Evolutionary conservation across 495 filamentous ascomycete genomes (phyloP), one percentile per base, ranked within the genome.

Genomic region (Podospora anserina): DNA sequence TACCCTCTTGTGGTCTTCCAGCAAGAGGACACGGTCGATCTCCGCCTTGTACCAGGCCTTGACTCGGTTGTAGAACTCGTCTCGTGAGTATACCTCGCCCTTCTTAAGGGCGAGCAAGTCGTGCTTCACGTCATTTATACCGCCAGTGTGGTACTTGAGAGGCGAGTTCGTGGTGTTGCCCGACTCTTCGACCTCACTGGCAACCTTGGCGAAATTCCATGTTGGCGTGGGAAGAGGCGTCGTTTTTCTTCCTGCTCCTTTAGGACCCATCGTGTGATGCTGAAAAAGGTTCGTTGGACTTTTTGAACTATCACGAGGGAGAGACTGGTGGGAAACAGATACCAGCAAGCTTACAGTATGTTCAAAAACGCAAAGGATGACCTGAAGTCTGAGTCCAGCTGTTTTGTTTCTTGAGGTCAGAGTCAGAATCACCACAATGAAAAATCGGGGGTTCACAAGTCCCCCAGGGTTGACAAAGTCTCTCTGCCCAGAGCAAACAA

Each of bases 41-140:
- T 77, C 75, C 58, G 73, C 73, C 62, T 76, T 78, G 69, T 76
- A 78, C 76, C 76, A 78, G 7, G 73, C 68, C 53, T 65, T 69
- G 0, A 69, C 73, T 0, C 75, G 70, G n/a, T 57, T 64, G 49
- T 69, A 70, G 57, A 78, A 78, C 30, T 77, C 75, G 0, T 68
- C 54, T 15, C 27, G 30, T 7, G 20, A 26, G 64, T 77, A 76
- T 5, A 74, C 11, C 0, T 69, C 66, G 7, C 73, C 69, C 44
- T 20, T 67, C 26, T 62, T 70, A 5, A 77, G 68, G 27, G 76
- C 71, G 0, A 5, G 44, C 0, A 76, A 55, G 56, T 77, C 75
- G 53, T 73, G 70, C 1, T 64, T 66, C 2, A 73, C 70, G 0
- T 67, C 68, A 4, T 69, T 67, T 23, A 75, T 71, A 32, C 30